Percentiles rank a stretch among this genome's conserved stretches.
Conservation (phyloP, 306 rosid species). For the Fagus sylvatica region DNA sequence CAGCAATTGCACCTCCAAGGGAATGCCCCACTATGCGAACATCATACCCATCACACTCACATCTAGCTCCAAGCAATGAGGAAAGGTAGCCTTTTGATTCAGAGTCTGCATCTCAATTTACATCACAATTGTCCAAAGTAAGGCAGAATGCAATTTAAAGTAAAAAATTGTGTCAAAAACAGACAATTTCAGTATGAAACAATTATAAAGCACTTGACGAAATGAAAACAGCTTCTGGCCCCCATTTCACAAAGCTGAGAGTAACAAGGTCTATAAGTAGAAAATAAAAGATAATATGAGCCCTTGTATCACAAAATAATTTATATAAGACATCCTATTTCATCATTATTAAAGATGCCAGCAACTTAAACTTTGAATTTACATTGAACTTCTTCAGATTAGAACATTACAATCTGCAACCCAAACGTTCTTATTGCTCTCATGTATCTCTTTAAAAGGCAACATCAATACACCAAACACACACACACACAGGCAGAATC, state of each 20-base stretch:
- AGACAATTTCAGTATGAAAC: constrained; percentile 1
- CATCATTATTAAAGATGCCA: neutral
- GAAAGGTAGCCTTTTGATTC: constrained; percentile 72
- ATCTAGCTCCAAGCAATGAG: constrained; percentile 72
- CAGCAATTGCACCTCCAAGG: constrained; percentile 86
- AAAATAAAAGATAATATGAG: too few species aligned
- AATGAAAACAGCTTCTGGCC: constrained; percentile 1
- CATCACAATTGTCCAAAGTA: constrained; percentile 19
- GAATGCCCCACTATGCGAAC: constrained; percentile 92
- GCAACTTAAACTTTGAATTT: neutral
- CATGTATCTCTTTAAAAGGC: neutral
- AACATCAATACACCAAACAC: neutral
- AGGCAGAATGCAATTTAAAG: constrained; percentile 5
- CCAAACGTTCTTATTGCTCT: neutral
- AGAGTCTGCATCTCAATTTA: constrained; percentile 57
- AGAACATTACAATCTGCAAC: neutral
- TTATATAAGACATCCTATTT: neutral
- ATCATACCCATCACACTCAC: constrained; percentile 82
- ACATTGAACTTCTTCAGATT: neutral
- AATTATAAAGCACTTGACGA: constrained; percentile 4
- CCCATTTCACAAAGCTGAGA: too few species aligned
- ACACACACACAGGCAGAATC: neutral
- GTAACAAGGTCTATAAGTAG: too few species aligned
- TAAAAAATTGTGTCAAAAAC: constrained; percentile 16
- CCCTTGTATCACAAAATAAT: neutral